These are phyloP conservation scores for Hericium coralloides DNA, from an alignment of 768 basidiomycete genomes.

Conservation along the genomic window DNA sequence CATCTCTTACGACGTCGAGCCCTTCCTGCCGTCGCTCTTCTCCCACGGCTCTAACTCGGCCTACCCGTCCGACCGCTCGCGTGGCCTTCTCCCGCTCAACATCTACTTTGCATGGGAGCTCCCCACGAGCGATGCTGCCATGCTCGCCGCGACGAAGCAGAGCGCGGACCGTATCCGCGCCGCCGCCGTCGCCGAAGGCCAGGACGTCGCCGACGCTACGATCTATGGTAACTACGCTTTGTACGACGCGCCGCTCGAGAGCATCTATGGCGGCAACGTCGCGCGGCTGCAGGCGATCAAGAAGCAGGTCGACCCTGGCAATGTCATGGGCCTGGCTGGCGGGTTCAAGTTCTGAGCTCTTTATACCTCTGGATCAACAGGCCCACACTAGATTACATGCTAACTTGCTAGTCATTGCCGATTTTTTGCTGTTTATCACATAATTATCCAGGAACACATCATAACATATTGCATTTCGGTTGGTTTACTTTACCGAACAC, in stretches of 20 bases:
- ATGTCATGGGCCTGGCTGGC: slow-evolving; percentile 15
- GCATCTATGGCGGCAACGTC: slow-evolving; percentile 13
- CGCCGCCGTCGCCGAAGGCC: slow-evolving; percentile 9
- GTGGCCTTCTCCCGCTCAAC: slow-evolving; percentile 7
- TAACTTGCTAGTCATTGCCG: no score
- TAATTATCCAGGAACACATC: no score
- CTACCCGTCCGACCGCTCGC: slow-evolving; percentile 14
- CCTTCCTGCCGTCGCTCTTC: slow-evolving; percentile 7
- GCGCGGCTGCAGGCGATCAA: slow-evolving; percentile 6
- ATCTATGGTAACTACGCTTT: slow-evolving; percentile 16
- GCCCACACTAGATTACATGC: not conserved
- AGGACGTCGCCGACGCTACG: slow-evolving; percentile 3
- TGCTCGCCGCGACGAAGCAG: not conserved
- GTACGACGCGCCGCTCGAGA: slow-evolving; percentile 4
- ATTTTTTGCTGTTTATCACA: no score
- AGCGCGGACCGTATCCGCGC: not conserved
- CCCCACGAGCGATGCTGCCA: not conserved
- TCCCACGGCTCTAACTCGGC: slow-evolving; percentile 4
- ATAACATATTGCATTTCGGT: no score
- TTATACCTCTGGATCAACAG: not conserved
- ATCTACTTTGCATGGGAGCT: slow-evolving; percentile 10
- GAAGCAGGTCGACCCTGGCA: slow-evolving; percentile 5
- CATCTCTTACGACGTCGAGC: slow-evolving; percentile 5
- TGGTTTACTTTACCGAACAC: no score
- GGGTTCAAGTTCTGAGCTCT: slow-evolving; percentile 14